A percentile compares a stretch with the other conserved stretches of the same genome.
phyloP scores from a whole-genome alignment of 176 grass and related monocot species.

The Rhipidocladum racemiflorum region DNA sequence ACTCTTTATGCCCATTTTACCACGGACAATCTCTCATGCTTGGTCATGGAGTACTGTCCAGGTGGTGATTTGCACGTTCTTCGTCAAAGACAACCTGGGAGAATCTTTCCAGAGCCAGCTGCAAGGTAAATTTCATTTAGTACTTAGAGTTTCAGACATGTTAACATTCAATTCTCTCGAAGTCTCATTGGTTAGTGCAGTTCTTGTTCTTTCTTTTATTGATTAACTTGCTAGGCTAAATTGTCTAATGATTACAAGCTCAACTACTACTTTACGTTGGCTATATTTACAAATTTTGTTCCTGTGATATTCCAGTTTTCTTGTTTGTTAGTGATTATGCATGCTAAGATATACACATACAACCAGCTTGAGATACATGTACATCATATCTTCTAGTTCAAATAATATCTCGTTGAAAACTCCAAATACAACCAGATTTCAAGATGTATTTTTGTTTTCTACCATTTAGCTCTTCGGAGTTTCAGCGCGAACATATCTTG shows the following conservation, averaged over 20 bases:
- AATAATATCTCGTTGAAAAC: neutral
- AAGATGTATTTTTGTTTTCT: neutral
- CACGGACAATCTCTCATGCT: constrained; percentile 90
- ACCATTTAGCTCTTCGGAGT: neutral
- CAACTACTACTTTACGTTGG: neutral
- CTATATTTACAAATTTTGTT: constrained; percentile 16
- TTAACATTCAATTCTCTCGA: neutral
- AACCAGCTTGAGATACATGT: neutral
- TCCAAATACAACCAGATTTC: no score
- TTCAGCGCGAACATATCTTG: neutral
- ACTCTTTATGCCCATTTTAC: constrained; percentile 94
- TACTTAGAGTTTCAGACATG: neutral
- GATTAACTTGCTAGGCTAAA: neutral
- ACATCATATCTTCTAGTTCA: neutral
- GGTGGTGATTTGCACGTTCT: constrained; percentile 94
- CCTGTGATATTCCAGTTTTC: neutral
- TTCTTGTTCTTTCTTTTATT: constrained; percentile 7
- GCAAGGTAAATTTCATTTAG: constrained; percentile 57
- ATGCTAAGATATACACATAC: neutral
- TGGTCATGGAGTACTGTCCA: constrained; percentile 98
- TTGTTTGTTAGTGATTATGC: constrained; percentile 1
- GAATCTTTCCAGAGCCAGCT: constrained; percentile 76
- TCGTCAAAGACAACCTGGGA: constrained; percentile 80
- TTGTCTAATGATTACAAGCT: neutral
- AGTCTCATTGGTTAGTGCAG: constrained; percentile 4